A percentile compares a stretch with the other conserved stretches of the same genome.
These are phyloP conservation scores for Gonapodya sp. DNA, from an alignment of 192 early-diverging fungal species.

Conservation along the genomic window DNA sequence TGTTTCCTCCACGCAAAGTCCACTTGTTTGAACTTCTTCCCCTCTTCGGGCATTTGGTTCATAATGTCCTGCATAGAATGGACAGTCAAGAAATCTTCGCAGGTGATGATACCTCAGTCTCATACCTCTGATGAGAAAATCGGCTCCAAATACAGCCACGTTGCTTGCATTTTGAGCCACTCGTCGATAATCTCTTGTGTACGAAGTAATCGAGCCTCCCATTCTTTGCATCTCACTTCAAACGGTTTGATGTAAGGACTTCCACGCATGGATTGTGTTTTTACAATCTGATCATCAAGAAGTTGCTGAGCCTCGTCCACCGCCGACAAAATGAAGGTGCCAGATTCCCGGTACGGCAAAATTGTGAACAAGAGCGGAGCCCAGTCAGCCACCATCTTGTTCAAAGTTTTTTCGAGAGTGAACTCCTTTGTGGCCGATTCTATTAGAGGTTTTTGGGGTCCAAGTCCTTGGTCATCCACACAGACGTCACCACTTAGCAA, in stretches of 20 bases:
- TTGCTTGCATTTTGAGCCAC: conserved; percentile 58
- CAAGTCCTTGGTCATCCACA: conserved; percentile 15
- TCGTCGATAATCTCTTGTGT: conserved; percentile 56
- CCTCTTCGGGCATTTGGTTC: conserved; percentile 62
- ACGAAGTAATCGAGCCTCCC: conserved; percentile 42
- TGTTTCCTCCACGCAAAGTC: conserved; percentile 48
- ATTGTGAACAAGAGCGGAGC: conserved; percentile 40
- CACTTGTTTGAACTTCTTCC: conserved; percentile 47
- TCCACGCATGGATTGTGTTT: conserved; percentile 60
- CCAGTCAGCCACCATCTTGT: conserved; percentile 51
- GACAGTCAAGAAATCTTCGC: background rate
- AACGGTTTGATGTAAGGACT: conserved; percentile 58
- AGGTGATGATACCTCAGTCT: background rate
- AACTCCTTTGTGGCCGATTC: conserved; percentile 54
- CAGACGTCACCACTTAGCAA: conserved; percentile 7
- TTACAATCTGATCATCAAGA: conserved; percentile 56
- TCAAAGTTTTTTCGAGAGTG: conserved; percentile 55
- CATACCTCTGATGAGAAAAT: conserved; percentile 42
- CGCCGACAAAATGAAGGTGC: conserved; percentile 43
- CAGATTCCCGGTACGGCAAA: conserved; percentile 48
- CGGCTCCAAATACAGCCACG: conserved; percentile 55
- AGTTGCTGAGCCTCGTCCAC: conserved; percentile 54
- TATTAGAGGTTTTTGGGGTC: conserved; percentile 13
- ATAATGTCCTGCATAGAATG: conserved; percentile 40
- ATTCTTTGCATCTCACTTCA: conserved; percentile 34